Conservation (phyloP, 148 eudicot species). For the Diospyros lotus region DNA sequence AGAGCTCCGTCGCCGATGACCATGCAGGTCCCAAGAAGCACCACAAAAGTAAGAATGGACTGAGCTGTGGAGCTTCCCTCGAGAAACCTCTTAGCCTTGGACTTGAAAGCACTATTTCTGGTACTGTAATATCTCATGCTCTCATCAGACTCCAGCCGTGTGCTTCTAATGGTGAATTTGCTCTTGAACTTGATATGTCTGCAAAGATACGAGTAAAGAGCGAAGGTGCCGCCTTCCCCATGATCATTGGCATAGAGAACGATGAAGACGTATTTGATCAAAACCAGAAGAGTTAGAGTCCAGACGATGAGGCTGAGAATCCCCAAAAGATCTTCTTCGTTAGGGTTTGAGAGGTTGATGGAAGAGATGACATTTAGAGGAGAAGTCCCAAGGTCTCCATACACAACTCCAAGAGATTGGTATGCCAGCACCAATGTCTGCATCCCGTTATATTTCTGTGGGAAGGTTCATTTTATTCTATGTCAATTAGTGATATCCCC, state of each 20-base stretch:
- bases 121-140: background rate
- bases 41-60: background rate
- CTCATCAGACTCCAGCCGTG: constrained; percentile 1
- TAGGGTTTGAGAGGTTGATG: constrained; percentile 4
- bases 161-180: constrained; percentile 8
- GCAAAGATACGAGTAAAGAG: constrained; percentile 13
- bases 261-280: constrained; percentile 16
- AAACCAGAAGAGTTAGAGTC: constrained; percentile 6
- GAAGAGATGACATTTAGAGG: constrained; percentile 27
- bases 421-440: constrained; percentile 23
- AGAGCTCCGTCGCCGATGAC: constrained; percentile 18
- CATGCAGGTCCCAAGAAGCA: constrained; percentile 19
- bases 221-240: constrained; percentile 20
- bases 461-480: no score
- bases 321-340: constrained; percentile 8
- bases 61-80: constrained; percentile 7
- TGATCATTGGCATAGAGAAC: constrained; percentile 17
- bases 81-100: constrained; percentile 13
- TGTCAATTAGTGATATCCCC: no score
- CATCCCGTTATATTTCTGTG: no score
- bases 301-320: constrained; percentile 16
- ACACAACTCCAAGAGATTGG: constrained; percentile 35
- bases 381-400: constrained; percentile 37
- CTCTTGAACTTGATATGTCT: constrained; percentile 4
- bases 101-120: constrained; percentile 2